Evolutionary conservation across 2,329 filamentous ascomycete species (phyloP).

Genomic region (Xylaria sp.): DNA sequence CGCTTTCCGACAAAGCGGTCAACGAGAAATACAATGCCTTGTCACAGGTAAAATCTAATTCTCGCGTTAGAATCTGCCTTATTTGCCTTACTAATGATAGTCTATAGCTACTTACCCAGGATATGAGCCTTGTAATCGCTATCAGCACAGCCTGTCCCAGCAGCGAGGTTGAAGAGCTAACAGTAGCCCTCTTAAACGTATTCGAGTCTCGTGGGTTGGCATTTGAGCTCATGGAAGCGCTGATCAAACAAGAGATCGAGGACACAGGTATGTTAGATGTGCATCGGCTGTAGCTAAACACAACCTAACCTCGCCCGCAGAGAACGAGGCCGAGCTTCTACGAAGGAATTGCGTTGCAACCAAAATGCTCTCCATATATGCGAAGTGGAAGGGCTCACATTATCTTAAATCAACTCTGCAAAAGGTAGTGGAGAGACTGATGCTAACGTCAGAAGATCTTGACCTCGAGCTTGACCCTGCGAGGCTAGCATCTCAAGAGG

Average conservation of each 20-base stretch:
- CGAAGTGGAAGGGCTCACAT: slow-evolving; percentile 70
- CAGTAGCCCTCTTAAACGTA: slow-evolving; percentile 70
- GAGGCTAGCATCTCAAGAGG: slow-evolving; percentile 63
- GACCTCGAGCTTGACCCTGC: slow-evolving; percentile 72
- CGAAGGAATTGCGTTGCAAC: slow-evolving; percentile 74
- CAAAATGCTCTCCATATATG: slow-evolving; percentile 74
- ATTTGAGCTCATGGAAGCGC: slow-evolving; percentile 67
- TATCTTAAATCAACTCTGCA: slow-evolving; percentile 70
- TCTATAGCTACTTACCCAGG: slow-evolving; percentile 62
- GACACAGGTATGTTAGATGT: slow-evolving; percentile 58
- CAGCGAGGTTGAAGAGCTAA: slow-evolving; percentile 71
- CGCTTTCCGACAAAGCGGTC: slow-evolving; percentile 69
- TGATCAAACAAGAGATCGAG: slow-evolving; percentile 72
- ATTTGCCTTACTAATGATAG: slow-evolving; percentile 10
- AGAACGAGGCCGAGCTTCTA: slow-evolving; percentile 71
- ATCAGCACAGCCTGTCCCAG: slow-evolving; percentile 71
- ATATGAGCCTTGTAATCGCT: slow-evolving; percentile 66
- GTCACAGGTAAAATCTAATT: slow-evolving; percentile 53
- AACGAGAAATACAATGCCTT: slow-evolving; percentile 73
- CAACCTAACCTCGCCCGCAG: slow-evolving; percentile 41
- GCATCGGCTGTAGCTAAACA: neutral
- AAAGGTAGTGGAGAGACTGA: slow-evolving; percentile 69
- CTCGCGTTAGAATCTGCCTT: slow-evolving; percentile 27
- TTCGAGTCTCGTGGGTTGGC: slow-evolving; percentile 70
- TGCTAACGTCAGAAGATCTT: slow-evolving; percentile 69